Base-by-base conservation (phyloP, 371 early-diverging fungal genomes). In the Syncephalastrum monosporum region DNA sequence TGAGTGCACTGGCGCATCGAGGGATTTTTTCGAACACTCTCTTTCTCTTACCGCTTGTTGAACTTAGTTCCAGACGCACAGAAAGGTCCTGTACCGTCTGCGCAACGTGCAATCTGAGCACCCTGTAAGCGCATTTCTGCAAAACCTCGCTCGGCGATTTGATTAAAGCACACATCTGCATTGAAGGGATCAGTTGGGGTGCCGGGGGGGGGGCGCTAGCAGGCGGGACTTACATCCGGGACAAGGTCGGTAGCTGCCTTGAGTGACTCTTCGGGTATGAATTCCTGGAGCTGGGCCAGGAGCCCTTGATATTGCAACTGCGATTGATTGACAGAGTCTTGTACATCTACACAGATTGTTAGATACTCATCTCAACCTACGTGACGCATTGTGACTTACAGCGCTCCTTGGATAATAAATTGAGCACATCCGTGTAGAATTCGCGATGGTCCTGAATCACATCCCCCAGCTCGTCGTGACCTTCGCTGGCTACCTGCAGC, bases 61-160 rank as follows among this genome's bases (percentile, higher is more conserved):
- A 57, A 23, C 65, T 64, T 21, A 79, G 71, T 50, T 85, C 86
- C 45, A 82, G 64, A 27, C 71, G 64, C 19, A 82, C 71, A 3
- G 82, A 74, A 38, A 81, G 53, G 10, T 71, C 71, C 47, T 79
- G 72, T 0, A 72, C 75, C 19, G 63, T 61, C 19, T 77, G 68
- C 10, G 69, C 61, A 50, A 82, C 45, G 19, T 65, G 68, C 23
- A 66, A 75, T 51, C 70, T 63, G 25, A 82, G 57, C 19, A 80
- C 58, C 46, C 56, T 55, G 51, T 79, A 82, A 1, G 77, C 74
- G 19, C 75, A 57, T 60, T 74, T 72, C 49, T 82, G 81, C 16
- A 79, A 46, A 5, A 64, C 50, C 24, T 72, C 71, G 25, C 66
- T 72, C 1, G 59, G 62, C 7, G 65, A 47, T 14, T 56, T 50